These are phyloP conservation scores for Neodidymelliopsis sp. DNA, from an alignment of 2,329 filamentous ascomycete species.

Conservation along the genomic window DNA sequence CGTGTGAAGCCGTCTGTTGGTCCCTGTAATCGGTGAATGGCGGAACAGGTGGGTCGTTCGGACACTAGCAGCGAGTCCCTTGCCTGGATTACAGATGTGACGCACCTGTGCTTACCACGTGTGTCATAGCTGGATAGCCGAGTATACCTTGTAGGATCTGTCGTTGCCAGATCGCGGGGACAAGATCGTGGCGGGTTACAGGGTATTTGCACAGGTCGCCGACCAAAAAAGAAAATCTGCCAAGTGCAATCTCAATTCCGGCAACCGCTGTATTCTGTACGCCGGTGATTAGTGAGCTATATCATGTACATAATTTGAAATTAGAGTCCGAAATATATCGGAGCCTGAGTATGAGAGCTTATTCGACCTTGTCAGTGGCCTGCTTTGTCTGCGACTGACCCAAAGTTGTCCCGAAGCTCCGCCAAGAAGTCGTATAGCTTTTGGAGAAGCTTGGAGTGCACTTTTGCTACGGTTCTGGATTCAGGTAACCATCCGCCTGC, in stretches of 20 bases:
- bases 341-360: not conserved
- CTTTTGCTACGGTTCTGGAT: no score
- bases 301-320: not conserved
- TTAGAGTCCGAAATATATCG: not conserved
- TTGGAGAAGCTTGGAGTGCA: not conserved
- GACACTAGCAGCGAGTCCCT: conserved; percentile 14
- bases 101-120: conserved; percentile 10
- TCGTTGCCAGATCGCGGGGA: conserved; percentile 23
- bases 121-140: conserved; percentile 22
- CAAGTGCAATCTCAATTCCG: conserved; percentile 4
- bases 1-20: conserved; percentile 2
- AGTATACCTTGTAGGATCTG: conserved; percentile 15
- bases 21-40: conserved; percentile 16
- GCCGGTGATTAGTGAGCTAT: not conserved
- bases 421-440: not conserved
- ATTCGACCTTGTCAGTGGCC: not conserved
- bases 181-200: conserved; percentile 19
- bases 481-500: no score
- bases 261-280: not conserved
- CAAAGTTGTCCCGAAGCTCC: not conserved
- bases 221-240: conserved; percentile 18
- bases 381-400: not conserved
- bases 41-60: conserved; percentile 8
- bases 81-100: conserved; percentile 7
- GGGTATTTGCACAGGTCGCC: conserved; percentile 14